Percentiles rank a stretch among this genome's conserved stretches.
phyloP scores from a whole-genome alignment of 1,139 yeast genomes.

The Suhomyces guaymorum region DNA sequence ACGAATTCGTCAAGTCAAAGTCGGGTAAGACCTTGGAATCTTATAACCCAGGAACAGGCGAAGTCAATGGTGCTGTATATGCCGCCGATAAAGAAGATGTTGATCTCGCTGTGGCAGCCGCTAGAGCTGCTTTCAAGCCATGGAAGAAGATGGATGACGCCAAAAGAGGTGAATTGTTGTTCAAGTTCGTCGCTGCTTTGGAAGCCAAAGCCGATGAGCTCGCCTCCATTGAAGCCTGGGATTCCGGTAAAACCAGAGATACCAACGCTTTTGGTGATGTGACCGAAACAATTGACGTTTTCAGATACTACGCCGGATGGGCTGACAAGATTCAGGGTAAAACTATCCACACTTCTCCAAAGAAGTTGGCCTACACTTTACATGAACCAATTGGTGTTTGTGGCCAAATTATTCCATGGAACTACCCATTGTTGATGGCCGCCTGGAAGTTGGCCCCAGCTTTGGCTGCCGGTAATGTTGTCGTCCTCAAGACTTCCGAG shows the following conservation, averaged over 20 bases:
- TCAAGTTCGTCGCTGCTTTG: slow-evolving; percentile 61
- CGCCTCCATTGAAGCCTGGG: slow-evolving; percentile 74
- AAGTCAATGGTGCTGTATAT: slow-evolving; percentile 62
- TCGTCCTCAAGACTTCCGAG: slow-evolving; percentile 67
- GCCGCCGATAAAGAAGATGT: slow-evolving; percentile 71
- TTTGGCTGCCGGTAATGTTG: slow-evolving; percentile 67
- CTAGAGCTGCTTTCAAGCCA: slow-evolving; percentile 66
- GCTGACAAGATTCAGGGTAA: slow-evolving; percentile 78
- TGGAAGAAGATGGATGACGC: slow-evolving; percentile 50
- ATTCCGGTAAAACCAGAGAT: slow-evolving; percentile 73
- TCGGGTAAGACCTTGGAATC: slow-evolving; percentile 65
- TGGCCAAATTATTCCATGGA: slow-evolving; percentile 73
- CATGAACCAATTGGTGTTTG: slow-evolving; percentile 84
- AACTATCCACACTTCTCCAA: slow-evolving; percentile 64
- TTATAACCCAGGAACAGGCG: slow-evolving; percentile 68
- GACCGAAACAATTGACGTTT: slow-evolving; percentile 54
- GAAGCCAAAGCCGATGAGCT: slow-evolving; percentile 58
- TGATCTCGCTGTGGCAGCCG: slow-evolving; percentile 74
- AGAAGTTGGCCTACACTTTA: slow-evolving; percentile 72
- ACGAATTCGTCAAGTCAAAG: slow-evolving; percentile 66
- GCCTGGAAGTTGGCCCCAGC: slow-evolving; percentile 66
- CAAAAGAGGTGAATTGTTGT: slow-evolving; percentile 54
- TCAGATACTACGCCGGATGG: slow-evolving; percentile 80
- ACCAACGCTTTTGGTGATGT: slow-evolving; percentile 56
- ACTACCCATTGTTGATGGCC: slow-evolving; percentile 61